Base-by-base conservation (phyloP, 805 yeast genomes). In the Metschnikowia peoriensis region DNA sequence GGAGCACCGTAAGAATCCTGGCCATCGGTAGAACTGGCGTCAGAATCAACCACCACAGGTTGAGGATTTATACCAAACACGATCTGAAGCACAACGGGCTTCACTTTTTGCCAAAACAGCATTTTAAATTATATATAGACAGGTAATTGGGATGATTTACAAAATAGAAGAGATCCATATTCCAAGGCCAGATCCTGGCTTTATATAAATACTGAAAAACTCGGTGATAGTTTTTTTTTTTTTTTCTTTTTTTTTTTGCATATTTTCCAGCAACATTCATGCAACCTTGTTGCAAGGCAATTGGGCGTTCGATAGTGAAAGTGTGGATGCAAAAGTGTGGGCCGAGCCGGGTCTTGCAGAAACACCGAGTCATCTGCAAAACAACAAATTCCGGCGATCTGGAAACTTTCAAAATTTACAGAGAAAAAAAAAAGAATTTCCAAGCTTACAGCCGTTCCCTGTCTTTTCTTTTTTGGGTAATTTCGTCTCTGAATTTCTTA, bases 1-100 rank as follows among this genome's bases (percentile, higher is more conserved):
- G 80, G 79, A 4, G 77, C 77, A 56, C 77, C 77, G 35, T 54
- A 53, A 1, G 61, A 54, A 44, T 66, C 62, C 37, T 57, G 68
- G 4, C 38, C 55, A 17, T 52, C 55, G 27, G 47, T 35, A 9
- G 47, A 46, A n/a, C 39, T 29, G 11, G 47, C 29, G 32, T 53
- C 54, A 1, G 51, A 44, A 10, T 46, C 51, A 10, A 46, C 34
- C 6, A 44, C 49, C 6, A 29, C 44, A 2, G 54, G 38, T 27
- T 51, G 41, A 2, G 56, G 56, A 15, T 49, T 47, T 39, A 55
- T 52, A 6, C 58, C 58, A 39, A 55, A 55, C 2, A 55, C 56
- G 9, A 55, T 50, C 41, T 50, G 47, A 12, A 51, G 51, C 8
- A 46, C 46, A 28, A 44, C 46, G n/a, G 29, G 38, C 44, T 52